These are phyloP conservation scores for Dioscorea alata DNA, from an alignment of 106 monocot genomes.

Conservation along the genomic window DNA sequence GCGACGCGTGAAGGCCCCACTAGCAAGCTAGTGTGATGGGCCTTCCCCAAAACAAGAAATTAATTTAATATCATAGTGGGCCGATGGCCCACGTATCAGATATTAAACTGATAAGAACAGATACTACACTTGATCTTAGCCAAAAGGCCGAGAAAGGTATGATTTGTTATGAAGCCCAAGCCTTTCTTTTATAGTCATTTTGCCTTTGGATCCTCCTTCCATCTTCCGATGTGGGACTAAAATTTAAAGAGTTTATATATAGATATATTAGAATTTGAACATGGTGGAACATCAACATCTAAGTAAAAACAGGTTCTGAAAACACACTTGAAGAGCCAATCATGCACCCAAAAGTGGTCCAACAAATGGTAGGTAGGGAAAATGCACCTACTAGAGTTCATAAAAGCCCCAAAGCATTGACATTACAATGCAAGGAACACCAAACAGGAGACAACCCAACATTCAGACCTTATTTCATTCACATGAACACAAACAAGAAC, in stretches of 20 bases:
- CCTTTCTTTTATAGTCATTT: too few species aligned
- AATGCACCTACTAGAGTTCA: neutral
- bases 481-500: conserved; percentile 2
- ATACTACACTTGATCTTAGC: conserved; percentile 34
- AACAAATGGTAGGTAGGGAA: neutral
- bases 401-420: neutral
- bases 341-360: too few species aligned
- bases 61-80: conserved; percentile 4
- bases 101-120: conserved; percentile 34
- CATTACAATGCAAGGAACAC: conserved; percentile 3
- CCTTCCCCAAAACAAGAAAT: neutral
- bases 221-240: too few species aligned
- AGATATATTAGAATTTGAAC: too few species aligned
- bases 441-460: conserved; percentile 1
- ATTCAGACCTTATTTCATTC: conserved; percentile 1
- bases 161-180: neutral
- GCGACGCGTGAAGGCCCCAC: neutral
- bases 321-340: too few species aligned
- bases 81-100: conserved; percentile 13
- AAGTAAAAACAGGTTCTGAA: too few species aligned
- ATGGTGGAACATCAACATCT: too few species aligned
- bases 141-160: conserved; percentile 29
- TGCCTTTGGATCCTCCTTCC: too few species aligned
- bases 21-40: neutral
- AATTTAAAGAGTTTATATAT: too few species aligned